These are phyloP conservation scores for Entonaema liquescens DNA, from an alignment of 495 filamentous ascomycete species.

Conservation along the genomic window DNA sequence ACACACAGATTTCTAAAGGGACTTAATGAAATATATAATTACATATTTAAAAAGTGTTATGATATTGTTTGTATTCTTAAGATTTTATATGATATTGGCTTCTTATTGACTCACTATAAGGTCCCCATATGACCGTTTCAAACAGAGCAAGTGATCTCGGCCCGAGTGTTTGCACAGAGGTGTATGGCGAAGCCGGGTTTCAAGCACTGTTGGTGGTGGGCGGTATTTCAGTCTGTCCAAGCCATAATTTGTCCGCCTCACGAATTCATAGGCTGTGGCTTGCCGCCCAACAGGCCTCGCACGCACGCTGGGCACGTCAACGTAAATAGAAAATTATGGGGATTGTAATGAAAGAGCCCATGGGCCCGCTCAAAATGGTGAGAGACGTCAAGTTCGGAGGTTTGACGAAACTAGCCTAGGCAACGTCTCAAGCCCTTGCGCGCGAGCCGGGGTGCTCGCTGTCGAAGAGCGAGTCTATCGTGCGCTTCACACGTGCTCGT, in stretches of 20 bases:
- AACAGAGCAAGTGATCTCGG: slow-evolving; percentile 5
- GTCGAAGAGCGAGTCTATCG: slow-evolving; percentile 3
- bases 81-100: not conserved
- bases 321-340: slow-evolving; percentile 38
- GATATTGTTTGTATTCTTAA: not conserved
- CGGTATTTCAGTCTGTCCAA: slow-evolving; percentile 15
- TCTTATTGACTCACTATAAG: not conserved
- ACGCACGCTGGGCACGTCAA: slow-evolving; percentile 42
- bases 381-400: slow-evolving; percentile 37
- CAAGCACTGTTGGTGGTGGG: not conserved
- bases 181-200: slow-evolving; percentile 12
- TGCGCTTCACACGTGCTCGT: not conserved
- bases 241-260: slow-evolving; percentile 25
- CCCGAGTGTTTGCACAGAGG: slow-evolving; percentile 7
- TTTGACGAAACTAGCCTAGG: slow-evolving; percentile 38
- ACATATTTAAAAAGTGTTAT: not conserved
- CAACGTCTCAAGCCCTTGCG: slow-evolving; percentile 39
- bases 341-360: slow-evolving; percentile 13
- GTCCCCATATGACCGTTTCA: slow-evolving; percentile 6
- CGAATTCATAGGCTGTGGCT: slow-evolving; percentile 30
- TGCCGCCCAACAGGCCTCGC: slow-evolving; percentile 15
- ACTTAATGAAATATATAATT: too few relatives aligned
- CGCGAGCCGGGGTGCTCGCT: slow-evolving; percentile 26
- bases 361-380: slow-evolving; percentile 25
- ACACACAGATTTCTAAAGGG: too few relatives aligned